Conservation (phyloP, 139 green algal species). For the Micractinium conductrix region DNA sequence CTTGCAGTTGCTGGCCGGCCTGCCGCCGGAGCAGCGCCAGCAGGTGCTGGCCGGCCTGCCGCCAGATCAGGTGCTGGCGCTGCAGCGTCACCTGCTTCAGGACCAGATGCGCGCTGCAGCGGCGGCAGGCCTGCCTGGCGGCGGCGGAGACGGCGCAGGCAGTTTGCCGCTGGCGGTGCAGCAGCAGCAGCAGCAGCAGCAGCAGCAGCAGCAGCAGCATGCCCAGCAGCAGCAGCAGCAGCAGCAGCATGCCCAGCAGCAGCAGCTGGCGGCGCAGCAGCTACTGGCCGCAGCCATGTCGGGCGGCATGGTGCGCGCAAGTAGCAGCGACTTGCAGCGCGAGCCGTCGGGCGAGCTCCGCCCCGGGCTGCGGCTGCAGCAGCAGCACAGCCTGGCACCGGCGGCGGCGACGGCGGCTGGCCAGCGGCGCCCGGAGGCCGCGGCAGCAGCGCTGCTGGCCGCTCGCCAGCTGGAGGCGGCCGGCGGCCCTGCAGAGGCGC, state of each 20-base stretch:
- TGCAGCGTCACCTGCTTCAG: slow-evolving; percentile 3
- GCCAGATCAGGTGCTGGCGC: background rate
- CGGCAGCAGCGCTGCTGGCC: background rate
- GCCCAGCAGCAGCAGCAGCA: no score
- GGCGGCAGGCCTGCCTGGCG: background rate
- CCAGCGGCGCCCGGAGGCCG: background rate
- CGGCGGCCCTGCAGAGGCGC: background rate
- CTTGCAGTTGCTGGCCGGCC: background rate
- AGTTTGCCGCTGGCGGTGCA: background rate
- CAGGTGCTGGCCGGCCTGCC: background rate
- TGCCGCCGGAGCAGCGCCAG: background rate
- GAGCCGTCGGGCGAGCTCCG: background rate
- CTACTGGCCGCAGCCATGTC: background rate
- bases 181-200: background rate
- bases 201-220: background rate
- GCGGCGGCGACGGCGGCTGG: background rate
- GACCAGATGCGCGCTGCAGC: background rate
- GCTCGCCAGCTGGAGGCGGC: background rate
- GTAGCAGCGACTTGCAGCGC: background rate
- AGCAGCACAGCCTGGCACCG: background rate
- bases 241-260: background rate
- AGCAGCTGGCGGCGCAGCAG: background rate
- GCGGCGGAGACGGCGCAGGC: background rate
- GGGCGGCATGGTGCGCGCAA: background rate
- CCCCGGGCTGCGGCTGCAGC: slow-evolving; percentile 6